Base-by-base conservation (phyloP, 2,329 filamentous ascomycete species). In the Paecilomyces fulvus region DNA sequence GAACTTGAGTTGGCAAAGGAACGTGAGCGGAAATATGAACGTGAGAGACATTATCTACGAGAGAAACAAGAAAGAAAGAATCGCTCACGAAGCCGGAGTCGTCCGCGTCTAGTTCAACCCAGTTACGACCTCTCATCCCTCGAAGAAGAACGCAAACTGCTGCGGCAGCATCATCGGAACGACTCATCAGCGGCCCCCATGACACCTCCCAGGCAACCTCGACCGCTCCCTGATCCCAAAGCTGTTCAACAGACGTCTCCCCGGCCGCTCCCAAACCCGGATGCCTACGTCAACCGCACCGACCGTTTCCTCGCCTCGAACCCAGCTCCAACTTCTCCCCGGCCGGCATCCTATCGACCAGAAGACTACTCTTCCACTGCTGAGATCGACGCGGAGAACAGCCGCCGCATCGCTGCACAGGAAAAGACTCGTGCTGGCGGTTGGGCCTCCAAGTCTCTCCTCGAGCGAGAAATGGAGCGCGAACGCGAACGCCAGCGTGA, bases 1-100 rank as follows among this genome's bases (percentile, higher is more conserved):
- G 83, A 89, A 66, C 77, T 90, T 0, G 83, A 85, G 64, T 79
- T 83, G 64, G 86, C 87, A 12, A 82, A 85, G 61, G 83, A 86
- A 61, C 79, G 86, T 49, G 86, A 89, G 66, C 77, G 78, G 43
- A 79, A 82, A 63, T 88, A 88, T 64, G 79, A 86, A 64, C 73
- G 73, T 23, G 84, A 86, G 66, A 77, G 84, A 11, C 79, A 84
- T 59, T 79, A 80, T 25, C 73, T 80, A 21, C 60, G 64, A 21
- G 60, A 63, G 51, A 65, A 64, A 28, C 60, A 67, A 28, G 56
- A 52, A 58, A 61, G 28, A 57, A 55, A 30, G 52, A 68, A 63
- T 53, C 67, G 60, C 51, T 69, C 64, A 50, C 61, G 59, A 49
- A 68, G 59, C 57, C 64, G 64, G 30, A 69, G 62, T 60, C 71